A percentile compares a stretch with the other conserved stretches of the same genome.
These are phyloP conservation scores for Pseudopyricularia cyperi DNA, from an alignment of 2,329 filamentous ascomycete species.

Conservation along the genomic window DNA sequence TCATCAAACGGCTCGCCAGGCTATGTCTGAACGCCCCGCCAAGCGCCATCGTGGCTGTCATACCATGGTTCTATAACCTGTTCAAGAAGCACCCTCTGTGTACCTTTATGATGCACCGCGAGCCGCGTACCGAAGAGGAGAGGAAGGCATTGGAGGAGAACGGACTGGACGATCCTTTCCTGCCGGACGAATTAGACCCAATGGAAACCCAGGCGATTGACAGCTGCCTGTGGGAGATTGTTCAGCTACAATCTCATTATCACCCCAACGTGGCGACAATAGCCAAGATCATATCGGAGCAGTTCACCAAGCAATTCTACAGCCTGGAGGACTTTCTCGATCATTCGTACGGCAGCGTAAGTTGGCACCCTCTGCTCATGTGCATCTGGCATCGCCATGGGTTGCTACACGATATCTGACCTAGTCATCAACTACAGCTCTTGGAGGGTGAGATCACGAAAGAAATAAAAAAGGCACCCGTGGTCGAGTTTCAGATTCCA, in stretches of 20 bases:
- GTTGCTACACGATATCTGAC: not conserved
- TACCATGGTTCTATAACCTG: conserved; percentile 93
- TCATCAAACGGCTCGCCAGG: conserved; percentile 84
- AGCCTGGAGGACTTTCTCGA: conserved; percentile 96
- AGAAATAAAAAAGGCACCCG: conserved; percentile 71
- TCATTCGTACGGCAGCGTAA: conserved; percentile 74
- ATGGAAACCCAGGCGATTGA: conserved; percentile 80
- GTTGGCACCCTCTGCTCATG: conserved; percentile 15
- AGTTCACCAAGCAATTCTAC: conserved; percentile 93
- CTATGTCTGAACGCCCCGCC: conserved; percentile 81
- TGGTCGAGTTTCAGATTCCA: conserved; percentile 89
- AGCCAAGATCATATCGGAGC: conserved; percentile 85
- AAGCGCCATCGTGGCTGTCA: conserved; percentile 71
- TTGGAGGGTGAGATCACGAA: conserved; percentile 74
- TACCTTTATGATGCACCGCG: conserved; percentile 92
- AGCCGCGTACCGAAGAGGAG: conserved; percentile 42
- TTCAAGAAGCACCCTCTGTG: conserved; percentile 80
- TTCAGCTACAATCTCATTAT: conserved; percentile 83
- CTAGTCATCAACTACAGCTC: conserved; percentile 36
- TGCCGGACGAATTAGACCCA: conserved; percentile 64
- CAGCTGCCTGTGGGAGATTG: conserved; percentile 88
- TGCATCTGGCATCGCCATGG: not conserved
- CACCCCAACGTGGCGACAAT: conserved; percentile 94
- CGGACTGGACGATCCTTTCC: conserved; percentile 60
- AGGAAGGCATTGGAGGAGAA: conserved; percentile 44